Conservation (phyloP, 495 filamentous ascomycete species). For the Parachaetomium inaequale region DNA sequence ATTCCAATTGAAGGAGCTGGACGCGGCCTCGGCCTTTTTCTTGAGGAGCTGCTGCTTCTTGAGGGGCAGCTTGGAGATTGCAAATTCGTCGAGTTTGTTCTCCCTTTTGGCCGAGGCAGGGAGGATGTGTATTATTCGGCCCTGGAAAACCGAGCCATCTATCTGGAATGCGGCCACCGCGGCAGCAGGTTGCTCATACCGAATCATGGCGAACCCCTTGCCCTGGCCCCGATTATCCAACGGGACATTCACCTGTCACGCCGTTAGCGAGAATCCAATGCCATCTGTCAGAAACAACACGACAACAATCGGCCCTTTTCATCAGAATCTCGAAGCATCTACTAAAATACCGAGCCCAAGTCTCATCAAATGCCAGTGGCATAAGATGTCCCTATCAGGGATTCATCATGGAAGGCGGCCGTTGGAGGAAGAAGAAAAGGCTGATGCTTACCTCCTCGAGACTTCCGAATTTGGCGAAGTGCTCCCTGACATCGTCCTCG, state of each 20-base stretch:
- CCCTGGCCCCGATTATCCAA: conserved; percentile 61
- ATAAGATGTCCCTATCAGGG: conserved; percentile 99
- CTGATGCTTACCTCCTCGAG: conserved; percentile 76
- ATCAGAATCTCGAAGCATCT: conserved; percentile 56
- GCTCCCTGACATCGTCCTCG: conserved; percentile 67
- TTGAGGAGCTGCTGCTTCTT: conserved; percentile 92
- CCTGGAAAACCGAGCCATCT: conserved; percentile 84
- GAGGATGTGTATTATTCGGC: conserved; percentile 84
- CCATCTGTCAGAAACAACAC: conserved; percentile 23
- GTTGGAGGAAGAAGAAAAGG: conserved; percentile 17
- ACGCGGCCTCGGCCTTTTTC: conserved; percentile 71
- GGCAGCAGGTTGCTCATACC: conserved; percentile 62
- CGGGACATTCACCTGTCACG: conserved; percentile 71
- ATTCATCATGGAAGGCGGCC: conserved; percentile 72
- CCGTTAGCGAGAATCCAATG: conserved; percentile 31
- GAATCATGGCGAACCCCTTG: conserved; percentile 89
- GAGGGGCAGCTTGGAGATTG: conserved; percentile 79
- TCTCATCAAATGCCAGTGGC: conserved; percentile 59
- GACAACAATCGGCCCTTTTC: conserved; percentile 32
- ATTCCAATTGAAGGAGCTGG: conserved; percentile 90
- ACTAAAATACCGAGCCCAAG: conserved; percentile 62
- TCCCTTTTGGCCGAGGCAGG: conserved; percentile 76
- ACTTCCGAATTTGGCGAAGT: conserved; percentile 66
- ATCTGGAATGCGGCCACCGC: conserved; percentile 75
- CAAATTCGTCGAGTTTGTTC: conserved; percentile 78